Base-by-base conservation (phyloP, 1,284 basidiomycete genomes). In the Moesziomyces sp. region DNA sequence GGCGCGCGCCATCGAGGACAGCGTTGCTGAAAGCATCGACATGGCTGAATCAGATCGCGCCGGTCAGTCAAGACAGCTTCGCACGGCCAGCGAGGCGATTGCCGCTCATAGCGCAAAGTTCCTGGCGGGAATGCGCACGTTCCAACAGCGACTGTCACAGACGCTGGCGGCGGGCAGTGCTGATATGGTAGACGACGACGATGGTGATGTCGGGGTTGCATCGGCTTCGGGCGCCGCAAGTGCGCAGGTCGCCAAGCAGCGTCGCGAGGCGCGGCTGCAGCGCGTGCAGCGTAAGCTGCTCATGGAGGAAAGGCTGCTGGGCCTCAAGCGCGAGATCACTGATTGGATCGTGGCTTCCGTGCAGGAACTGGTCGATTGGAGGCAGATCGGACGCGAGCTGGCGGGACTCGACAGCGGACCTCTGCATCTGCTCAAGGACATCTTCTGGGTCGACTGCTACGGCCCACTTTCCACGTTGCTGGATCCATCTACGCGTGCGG, bases 231-330 rank as follows among this genome's bases (percentile, higher is more conserved):
- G 58, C 5, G 26, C 28, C 10, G 51, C 54, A 13, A 45, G 7
- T 23, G 44, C 42, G 5, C 49, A 49, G 9, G 50, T 59, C 23
- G 63, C 52, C 5, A 54, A 67, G 43, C 55, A 57, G 48, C 46
- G 40, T 13, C 57, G 65, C 4, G 65, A 74, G 56, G 71, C 61
- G 1, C 57, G 71, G 8, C 38, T 74, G 14, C 58, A 62, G 35
- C 58, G 67, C 9, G 72, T 74, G 0, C 66, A 74, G 44, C 54
- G 63, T 6, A 66, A 65, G 21, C 58, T 74, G 9, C 51, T 70
- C 19, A 66, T 69, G 66, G 72, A 74, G 23, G 72, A 74, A 34
- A 74, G 70, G 23, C 58, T 74, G 7, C 58, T 74, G 18, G 63
- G 72, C 19, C 49, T 74, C 19, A 74, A 74, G 44, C 62, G 72